These are phyloP conservation scores for Colletotrichum sp. DNA, from an alignment of 2,329 filamentous ascomycete genomes.

Conservation along the genomic window DNA sequence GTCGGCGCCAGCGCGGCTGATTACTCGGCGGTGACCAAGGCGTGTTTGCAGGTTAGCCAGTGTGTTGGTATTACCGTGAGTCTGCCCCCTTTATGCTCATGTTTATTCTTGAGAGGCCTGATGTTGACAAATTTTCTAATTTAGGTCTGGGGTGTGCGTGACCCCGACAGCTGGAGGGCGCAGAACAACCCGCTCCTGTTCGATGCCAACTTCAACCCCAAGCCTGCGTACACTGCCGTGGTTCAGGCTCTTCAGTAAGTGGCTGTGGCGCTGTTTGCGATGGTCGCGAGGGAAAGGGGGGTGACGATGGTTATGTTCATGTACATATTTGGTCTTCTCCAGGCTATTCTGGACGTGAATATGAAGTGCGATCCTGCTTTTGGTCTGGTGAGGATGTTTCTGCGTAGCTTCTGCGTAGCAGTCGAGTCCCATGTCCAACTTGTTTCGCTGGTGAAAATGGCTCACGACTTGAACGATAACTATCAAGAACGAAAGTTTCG, in stretches of 20 bases:
- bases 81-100: neutral
- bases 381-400: rapidly evolving
- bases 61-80: conserved; percentile 67
- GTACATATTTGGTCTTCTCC: neutral
- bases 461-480: neutral
- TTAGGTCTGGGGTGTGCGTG: conserved; percentile 65
- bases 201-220: conserved; percentile 55
- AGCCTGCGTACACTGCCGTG: conserved; percentile 55
- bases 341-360: neutral
- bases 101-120: conserved; percentile 1
- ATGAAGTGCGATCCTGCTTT: neutral
- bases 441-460: rapidly evolving
- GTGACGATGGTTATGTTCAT: neutral
- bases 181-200: conserved; percentile 57
- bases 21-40: conserved; percentile 63
- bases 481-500: neutral
- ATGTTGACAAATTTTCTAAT: conserved; percentile 65
- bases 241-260: conserved; percentile 34
- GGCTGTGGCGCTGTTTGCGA: neutral
- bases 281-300: too few species aligned
- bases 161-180: conserved; percentile 57
- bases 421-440: neutral
- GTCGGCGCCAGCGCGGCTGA: conserved; percentile 58
- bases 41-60: conserved; percentile 61
- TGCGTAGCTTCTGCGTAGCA: rapidly evolving